Evolutionary conservation across 202 grass and related monocot genomes (phyloP), one percentile per base, ranked within the genome.

Genomic region (Setaria italica): DNA sequence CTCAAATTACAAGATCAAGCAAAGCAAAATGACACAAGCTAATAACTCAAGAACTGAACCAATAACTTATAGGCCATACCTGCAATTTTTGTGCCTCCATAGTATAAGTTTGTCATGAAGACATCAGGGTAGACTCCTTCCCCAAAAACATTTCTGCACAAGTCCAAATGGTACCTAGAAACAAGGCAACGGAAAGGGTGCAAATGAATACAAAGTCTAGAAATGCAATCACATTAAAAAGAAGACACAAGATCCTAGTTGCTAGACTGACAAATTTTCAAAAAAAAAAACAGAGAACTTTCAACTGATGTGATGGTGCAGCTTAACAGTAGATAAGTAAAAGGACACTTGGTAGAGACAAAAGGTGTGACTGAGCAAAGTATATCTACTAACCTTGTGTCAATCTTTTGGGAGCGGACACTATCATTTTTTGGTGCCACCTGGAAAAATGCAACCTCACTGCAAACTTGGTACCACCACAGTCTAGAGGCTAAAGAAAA

Each of bases 391-490:
- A 89, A 98, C 96, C 79, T 94, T 72, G 85, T 82, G 72, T 98
- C 82, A 21, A 98, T 91, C 81, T 92, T 91, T 86, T 83, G 29
- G 81, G 96, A 98, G 63, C 93, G 96, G 45, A 95, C 53, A 53
- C 91, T 92, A 82, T 91, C 96, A 83, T 94, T 94, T 76, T 91
- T 73, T 45, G 93, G 96, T 74, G 96, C 96, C 78, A 94, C 93
- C 89, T 98, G 96, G 79, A 98, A 98, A 87, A 90, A 98, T 43
- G 93, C 85, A 85, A 98, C 96, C 66, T 98, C 96, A 74, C 91
- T 95, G 82, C 96, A 98, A 88, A 98, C 96, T 91, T 98, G 96
- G 82, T 89, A 98, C 96, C 96, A 98, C 96, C 96, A 98, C 43
- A 98, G 84, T 68, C 96, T 80, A 76, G 62, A 81, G 80, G 80